Evolutionary conservation across 139 green algal species (phyloP).

Genomic region (Auxenochlorella pyrenoidosa): DNA sequence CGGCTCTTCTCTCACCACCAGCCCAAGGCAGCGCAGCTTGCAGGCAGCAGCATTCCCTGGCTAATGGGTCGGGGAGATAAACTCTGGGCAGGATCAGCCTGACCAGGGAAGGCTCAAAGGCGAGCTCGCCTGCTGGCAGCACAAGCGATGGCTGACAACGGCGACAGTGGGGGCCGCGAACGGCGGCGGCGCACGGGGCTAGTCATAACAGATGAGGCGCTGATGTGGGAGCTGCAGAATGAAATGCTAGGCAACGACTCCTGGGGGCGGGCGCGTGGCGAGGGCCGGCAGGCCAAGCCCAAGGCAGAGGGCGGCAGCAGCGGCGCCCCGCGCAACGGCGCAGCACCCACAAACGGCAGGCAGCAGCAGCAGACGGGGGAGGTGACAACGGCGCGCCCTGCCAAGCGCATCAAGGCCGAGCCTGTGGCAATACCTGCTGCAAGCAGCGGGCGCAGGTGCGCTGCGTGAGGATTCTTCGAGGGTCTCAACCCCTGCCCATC

Average conservation of each 20-base stretch:
- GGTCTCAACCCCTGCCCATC: too few species aligned
- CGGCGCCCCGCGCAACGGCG: background rate
- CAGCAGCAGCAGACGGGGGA: background rate
- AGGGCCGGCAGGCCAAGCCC: background rate
- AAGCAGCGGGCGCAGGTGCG: background rate
- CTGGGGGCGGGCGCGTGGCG: background rate
- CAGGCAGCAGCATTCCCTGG: too few species aligned
- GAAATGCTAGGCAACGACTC: constrained; percentile 6
- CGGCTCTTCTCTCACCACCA: too few species aligned
- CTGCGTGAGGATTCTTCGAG: background rate
- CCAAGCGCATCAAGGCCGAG: constrained; percentile 18
- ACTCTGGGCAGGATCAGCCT: too few species aligned
- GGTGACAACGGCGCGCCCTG: background rate
- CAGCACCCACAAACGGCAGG: background rate
- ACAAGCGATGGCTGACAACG: background rate
- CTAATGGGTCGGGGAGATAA: too few species aligned
- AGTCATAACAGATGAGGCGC: constrained; percentile 7
- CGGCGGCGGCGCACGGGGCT: background rate
- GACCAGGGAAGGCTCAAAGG: too few species aligned
- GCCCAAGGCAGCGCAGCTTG: too few species aligned
- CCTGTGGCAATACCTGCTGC: background rate
- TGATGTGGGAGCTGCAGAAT: constrained; percentile 11
- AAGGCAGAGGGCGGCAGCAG: background rate
- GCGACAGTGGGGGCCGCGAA: background rate
- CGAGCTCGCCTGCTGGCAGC: background rate